These are phyloP conservation scores for Xylaria digitata DNA, from an alignment of 2,329 filamentous ascomycete species.

Conservation along the genomic window DNA sequence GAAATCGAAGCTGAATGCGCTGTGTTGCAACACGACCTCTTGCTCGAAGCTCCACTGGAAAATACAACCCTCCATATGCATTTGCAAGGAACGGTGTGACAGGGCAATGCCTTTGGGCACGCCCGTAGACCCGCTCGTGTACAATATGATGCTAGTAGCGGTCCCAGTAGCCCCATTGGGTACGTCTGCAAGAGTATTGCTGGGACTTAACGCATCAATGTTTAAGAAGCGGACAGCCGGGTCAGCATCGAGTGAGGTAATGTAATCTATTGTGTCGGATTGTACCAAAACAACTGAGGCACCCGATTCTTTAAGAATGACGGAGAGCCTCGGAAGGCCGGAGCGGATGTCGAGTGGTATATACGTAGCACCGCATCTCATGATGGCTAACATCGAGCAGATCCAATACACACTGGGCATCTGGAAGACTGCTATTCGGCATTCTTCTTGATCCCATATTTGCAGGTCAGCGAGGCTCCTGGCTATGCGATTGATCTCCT, in stretches of 20 bases:
- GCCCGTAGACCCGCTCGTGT: slow-evolving; percentile 39
- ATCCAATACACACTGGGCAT: slow-evolving; percentile 29
- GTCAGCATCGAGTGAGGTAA: slow-evolving; percentile 6
- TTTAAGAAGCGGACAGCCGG: neutral
- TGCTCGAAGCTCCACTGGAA: slow-evolving; percentile 36
- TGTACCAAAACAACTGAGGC: slow-evolving; percentile 48
- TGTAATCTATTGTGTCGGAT: neutral
- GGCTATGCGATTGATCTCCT: slow-evolving; percentile 43
- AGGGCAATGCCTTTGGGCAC: slow-evolving; percentile 53
- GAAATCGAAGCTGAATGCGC: slow-evolving; percentile 55
- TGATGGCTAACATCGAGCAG: slow-evolving; percentile 44
- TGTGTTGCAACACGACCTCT: slow-evolving; percentile 54
- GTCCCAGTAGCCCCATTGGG: neutral
- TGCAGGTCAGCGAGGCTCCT: slow-evolving; percentile 41
- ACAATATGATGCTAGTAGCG: slow-evolving; percentile 42
- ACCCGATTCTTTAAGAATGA: slow-evolving; percentile 46
- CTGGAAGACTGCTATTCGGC: slow-evolving; percentile 50
- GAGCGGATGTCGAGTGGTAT: slow-evolving; percentile 52
- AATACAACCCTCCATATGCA: slow-evolving; percentile 44
- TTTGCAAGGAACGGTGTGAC: slow-evolving; percentile 44
- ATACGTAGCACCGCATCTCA: slow-evolving; percentile 48
- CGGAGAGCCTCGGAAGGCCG: slow-evolving; percentile 45
- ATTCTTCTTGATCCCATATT: no score
- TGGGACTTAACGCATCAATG: neutral
- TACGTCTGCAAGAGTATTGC: no score